Conservation (phyloP, 192 early-diverging fungal species). For the Umbelopsis vinacea region DNA sequence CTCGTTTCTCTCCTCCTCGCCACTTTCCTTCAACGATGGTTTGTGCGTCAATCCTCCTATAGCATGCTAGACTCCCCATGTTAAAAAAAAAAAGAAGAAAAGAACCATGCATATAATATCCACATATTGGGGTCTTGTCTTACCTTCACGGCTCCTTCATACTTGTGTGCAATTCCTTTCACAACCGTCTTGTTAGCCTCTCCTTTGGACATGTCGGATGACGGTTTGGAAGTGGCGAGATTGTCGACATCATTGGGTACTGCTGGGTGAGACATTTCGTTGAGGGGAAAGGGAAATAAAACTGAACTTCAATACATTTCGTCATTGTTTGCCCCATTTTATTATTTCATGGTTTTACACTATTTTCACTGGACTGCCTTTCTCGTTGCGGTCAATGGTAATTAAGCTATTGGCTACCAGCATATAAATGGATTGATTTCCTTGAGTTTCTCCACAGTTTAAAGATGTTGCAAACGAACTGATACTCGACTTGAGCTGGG, state of each 20-base stretch:
- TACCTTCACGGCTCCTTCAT: slow-evolving; percentile 19
- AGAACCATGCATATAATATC: too few relatives aligned
- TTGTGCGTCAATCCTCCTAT: not conserved
- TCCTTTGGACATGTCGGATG: slow-evolving; percentile 11
- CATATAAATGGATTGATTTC: slow-evolving; percentile 30
- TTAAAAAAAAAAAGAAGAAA: not conserved
- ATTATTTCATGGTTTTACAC: not conserved
- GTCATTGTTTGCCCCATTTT: not conserved
- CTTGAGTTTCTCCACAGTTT: slow-evolving; percentile 15
- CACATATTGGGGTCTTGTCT: too few relatives aligned
- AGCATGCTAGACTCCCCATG: not conserved
- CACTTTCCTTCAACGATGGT: slow-evolving; percentile 13
- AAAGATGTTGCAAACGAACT: slow-evolving; percentile 5
- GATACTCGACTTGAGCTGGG: slow-evolving; percentile 26
- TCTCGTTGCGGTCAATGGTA: slow-evolving; percentile 32
- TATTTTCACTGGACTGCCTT: slow-evolving; percentile 15
- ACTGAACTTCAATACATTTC: not conserved
- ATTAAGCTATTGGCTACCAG: slow-evolving; percentile 36
- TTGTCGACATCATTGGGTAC: not conserved
- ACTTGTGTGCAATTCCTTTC: slow-evolving; percentile 16
- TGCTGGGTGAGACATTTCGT: slow-evolving; percentile 2
- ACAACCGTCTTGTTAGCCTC: slow-evolving; percentile 12
- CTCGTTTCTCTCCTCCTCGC: slow-evolving; percentile 4
- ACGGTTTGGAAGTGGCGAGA: not conserved
- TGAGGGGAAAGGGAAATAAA: not conserved